These are phyloP conservation scores for Phytophthora citricola DNA, from an alignment of 352 stramenopile species.

Conservation along the genomic window DNA sequence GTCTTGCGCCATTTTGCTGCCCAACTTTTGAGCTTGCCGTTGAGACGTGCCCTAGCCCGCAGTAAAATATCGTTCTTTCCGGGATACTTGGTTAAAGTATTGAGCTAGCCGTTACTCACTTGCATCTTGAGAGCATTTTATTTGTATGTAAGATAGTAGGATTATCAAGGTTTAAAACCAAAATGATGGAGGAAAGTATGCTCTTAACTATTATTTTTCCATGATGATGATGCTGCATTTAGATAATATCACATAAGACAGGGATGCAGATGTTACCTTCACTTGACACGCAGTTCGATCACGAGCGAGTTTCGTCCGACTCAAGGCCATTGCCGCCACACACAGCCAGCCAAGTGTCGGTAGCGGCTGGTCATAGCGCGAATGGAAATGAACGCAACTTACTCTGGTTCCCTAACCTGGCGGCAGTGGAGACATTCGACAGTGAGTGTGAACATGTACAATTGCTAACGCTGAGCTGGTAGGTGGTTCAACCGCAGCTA, in stretches of 20 bases:
- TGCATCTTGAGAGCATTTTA: not conserved
- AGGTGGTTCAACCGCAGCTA: conserved; percentile 8
- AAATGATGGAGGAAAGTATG: not conserved
- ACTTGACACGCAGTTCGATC: not conserved
- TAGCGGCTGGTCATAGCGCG: not conserved
- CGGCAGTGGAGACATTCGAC: conserved; percentile 9
- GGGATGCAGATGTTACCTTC: not conserved
- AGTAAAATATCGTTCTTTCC: conserved; percentile 6
- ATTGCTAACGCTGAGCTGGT: conserved; percentile 15
- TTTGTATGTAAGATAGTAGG: not conserved
- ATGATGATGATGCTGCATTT: not conserved
- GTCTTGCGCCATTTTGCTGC: not conserved
- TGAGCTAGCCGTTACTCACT: not conserved
- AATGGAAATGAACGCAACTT: not conserved
- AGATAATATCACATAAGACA: not conserved
- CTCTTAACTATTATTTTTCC: too few species aligned
- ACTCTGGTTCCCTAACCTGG: not conserved
- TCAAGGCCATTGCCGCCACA: not conserved
- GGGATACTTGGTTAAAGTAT: not conserved
- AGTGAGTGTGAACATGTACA: not conserved
- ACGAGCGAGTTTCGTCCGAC: not conserved
- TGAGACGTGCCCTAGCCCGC: conserved; percentile 5
- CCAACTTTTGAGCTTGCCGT: conserved; percentile 7
- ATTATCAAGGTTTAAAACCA: not conserved
- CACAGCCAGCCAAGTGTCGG: not conserved